phyloP scores from a whole-genome alignment of 2,329 filamentous ascomycete species.

The Colletotrichum tamarilloi region DNA sequence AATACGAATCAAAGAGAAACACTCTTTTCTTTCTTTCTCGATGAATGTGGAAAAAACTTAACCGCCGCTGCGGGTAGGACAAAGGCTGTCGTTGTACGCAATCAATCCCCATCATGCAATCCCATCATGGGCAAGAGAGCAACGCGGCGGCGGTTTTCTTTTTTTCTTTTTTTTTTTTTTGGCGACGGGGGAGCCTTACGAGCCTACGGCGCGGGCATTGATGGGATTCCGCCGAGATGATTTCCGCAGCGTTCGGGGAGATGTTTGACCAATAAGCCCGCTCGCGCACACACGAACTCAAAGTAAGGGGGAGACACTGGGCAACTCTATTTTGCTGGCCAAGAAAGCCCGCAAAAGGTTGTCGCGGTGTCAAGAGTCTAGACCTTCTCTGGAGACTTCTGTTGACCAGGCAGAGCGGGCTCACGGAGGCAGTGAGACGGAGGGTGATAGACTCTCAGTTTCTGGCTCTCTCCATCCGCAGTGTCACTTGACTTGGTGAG shows the following conservation, averaged over 20 bases:
- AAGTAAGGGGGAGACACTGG: not conserved
- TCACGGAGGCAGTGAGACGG: too few relatives aligned
- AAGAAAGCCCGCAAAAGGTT: not conserved
- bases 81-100: not conserved
- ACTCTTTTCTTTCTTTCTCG: not conserved
- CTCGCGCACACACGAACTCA: not conserved
- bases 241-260: not conserved
- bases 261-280: not conserved
- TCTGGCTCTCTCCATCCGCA: not conserved
- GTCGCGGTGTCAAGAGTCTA: not conserved
- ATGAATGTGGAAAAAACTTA: not conserved
- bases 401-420: not conserved
- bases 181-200: not conserved
- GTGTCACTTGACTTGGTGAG: not conserved
- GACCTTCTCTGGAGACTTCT: not conserved
- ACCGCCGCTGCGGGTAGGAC: not conserved
- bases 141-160: not conserved
- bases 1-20: not conserved
- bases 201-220: not conserved
- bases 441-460: too few relatives aligned
- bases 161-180: not conserved
- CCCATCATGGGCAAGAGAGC: not conserved
- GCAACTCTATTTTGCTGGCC: conserved; percentile 5
- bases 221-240: conserved; percentile 10
- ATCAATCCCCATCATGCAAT: not conserved